A percentile compares a stretch with the other conserved stretches of the same genome.
These are phyloP conservation scores for Parmelia sp. DNA, from an alignment of 495 filamentous ascomycete species.

Conservation along the genomic window DNA sequence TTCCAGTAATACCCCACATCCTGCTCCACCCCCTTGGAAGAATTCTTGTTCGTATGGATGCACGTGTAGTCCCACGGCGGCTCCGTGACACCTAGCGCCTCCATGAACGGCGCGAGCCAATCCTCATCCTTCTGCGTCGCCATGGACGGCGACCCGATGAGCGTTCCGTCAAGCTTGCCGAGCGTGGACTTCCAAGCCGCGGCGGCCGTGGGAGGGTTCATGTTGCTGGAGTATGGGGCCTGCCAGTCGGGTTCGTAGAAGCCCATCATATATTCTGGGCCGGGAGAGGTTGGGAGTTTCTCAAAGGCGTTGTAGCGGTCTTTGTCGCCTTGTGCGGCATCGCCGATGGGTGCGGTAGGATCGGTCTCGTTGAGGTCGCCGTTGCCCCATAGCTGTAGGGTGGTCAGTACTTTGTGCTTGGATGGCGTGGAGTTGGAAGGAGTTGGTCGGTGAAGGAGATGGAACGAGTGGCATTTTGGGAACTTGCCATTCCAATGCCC, in stretches of 20 bases:
- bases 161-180: slow-evolving; percentile 21
- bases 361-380: neutral
- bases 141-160: slow-evolving; percentile 27
- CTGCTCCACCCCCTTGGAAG: slow-evolving; percentile 21
- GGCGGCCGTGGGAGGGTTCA: slow-evolving; percentile 22
- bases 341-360: slow-evolving; percentile 9
- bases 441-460: too few species aligned
- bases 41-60: slow-evolving; percentile 30
- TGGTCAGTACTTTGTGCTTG: neutral
- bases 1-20: slow-evolving; percentile 27
- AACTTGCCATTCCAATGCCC: slow-evolving; percentile 3
- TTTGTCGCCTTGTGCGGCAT: slow-evolving; percentile 9
- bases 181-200: slow-evolving; percentile 25
- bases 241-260: slow-evolving; percentile 32
- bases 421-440: too few species aligned
- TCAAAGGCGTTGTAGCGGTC: slow-evolving; percentile 24
- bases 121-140: slow-evolving; percentile 28
- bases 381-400: neutral
- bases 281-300: slow-evolving; percentile 5
- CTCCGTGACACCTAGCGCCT: neutral
- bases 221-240: slow-evolving; percentile 24
- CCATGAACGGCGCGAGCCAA: slow-evolving; percentile 27
- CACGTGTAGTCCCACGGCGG: slow-evolving; percentile 27
- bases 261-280: slow-evolving; percentile 28
- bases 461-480: neutral